Percentiles rank a stretch among this genome's conserved stretches.
phyloP scores from a whole-genome alignment of 768 basidiomycete species.

The Sistotremastrum suecicum region DNA sequence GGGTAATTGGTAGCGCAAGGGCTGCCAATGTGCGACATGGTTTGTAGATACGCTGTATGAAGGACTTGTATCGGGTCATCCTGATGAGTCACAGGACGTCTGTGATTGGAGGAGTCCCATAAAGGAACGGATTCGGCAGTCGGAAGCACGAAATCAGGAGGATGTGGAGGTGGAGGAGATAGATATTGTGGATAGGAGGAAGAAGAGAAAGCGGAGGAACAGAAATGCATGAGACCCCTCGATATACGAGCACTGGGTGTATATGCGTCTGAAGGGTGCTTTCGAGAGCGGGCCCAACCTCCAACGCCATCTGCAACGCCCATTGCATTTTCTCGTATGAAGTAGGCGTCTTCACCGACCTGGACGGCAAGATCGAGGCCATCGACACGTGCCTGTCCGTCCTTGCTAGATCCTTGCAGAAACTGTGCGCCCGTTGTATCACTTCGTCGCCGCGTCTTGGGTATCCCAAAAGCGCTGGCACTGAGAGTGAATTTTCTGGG shows the following conservation, averaged over 20 bases:
- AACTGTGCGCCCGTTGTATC: no score
- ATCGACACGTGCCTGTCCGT: constrained; percentile 4
- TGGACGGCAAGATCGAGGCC: constrained; percentile 45
- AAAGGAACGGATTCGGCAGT: constrained; percentile 29
- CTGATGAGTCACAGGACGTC: constrained; percentile 18
- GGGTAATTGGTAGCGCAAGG: no score
- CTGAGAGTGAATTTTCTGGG: no score
- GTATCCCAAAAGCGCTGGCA: no score
- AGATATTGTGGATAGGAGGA: constrained; percentile 5
- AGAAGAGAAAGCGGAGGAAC: constrained; percentile 42
- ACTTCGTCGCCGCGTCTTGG: no score
- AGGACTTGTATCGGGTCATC: background rate
- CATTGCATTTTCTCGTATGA: constrained; percentile 69
- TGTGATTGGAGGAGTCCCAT: constrained; percentile 12
- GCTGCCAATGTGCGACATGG: no score
- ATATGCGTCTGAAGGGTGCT: constrained; percentile 3
- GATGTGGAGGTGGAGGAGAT: constrained; percentile 18
- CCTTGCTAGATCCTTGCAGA: no score
- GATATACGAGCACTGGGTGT: constrained; percentile 31
- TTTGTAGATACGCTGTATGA: background rate
- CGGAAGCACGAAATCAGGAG: constrained; percentile 27
- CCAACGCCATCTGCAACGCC: constrained; percentile 95
- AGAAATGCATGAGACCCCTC: constrained; percentile 75
- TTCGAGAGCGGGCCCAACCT: constrained; percentile 47
- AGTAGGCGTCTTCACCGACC: constrained; percentile 90